Evolutionary conservation across 768 basidiomycete genomes (phyloP).

Genomic region (Stropharia rugosoannulata): DNA sequence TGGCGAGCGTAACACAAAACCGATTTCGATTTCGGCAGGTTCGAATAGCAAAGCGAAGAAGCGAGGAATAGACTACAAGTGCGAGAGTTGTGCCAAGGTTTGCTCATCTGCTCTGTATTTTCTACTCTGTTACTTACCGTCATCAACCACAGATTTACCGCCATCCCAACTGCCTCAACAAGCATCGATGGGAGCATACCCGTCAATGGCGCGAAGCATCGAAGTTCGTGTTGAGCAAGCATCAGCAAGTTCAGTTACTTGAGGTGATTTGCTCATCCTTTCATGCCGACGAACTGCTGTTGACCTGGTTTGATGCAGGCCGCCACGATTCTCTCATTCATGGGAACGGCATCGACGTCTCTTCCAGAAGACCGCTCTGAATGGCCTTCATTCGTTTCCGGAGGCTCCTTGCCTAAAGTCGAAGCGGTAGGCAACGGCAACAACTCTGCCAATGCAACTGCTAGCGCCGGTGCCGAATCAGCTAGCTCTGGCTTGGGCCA

Average conservation of each 20-base stretch:
- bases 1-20: constrained; percentile 16
- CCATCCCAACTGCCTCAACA: constrained; percentile 93
- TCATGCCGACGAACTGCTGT: not conserved
- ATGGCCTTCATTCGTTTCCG: constrained; percentile 85
- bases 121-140: not conserved
- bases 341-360: constrained; percentile 67
- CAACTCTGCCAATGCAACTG: not conserved
- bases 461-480: constrained; percentile 7
- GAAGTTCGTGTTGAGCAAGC: constrained; percentile 90
- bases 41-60: constrained; percentile 54
- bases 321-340: constrained; percentile 90
- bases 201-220: constrained; percentile 93
- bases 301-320: constrained; percentile 46
- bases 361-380: constrained; percentile 92
- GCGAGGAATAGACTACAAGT: constrained; percentile 83
- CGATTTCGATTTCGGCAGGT: constrained; percentile 33
- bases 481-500: constrained; percentile 1
- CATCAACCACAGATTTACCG: constrained; percentile 62
- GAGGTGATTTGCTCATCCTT: constrained; percentile 53
- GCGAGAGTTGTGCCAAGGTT: constrained; percentile 95
- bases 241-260: constrained; percentile 95
- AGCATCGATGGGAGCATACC: constrained; percentile 98
- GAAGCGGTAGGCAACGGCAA: not conserved
- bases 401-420: constrained; percentile 62
- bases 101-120: not conserved